These are phyloP conservation scores for Leccinum aurantiacum DNA, from an alignment of 768 basidiomycete species.

Conservation along the genomic window DNA sequence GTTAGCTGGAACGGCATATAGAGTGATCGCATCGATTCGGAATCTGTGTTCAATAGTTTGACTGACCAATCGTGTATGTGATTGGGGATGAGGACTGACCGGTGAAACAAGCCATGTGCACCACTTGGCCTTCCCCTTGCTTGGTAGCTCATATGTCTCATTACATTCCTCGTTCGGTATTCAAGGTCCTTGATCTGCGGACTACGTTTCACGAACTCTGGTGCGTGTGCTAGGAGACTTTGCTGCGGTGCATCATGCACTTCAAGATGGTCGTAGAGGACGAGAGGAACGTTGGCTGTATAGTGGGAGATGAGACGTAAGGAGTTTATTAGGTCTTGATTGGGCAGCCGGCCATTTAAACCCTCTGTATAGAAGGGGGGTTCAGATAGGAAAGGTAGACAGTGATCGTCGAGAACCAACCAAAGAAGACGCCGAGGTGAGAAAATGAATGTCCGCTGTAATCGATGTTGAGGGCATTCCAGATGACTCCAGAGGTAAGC, in stretches of 20 bases:
- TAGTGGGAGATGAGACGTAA: constrained; percentile 68
- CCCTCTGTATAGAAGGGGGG: constrained; percentile 61
- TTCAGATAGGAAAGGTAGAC: constrained; percentile 6
- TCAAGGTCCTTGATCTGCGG: constrained; percentile 50
- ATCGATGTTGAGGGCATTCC: constrained; percentile 93
- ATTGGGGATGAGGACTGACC: constrained; percentile 44
- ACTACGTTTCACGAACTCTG: constrained; percentile 42
- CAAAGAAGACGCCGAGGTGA: constrained; percentile 92
- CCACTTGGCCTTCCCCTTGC: constrained; percentile 81
- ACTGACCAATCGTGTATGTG: not conserved
- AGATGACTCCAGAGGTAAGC: constrained; percentile 82
- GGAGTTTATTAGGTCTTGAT: constrained; percentile 92
- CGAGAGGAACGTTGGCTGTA: constrained; percentile 73
- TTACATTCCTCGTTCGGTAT: constrained; percentile 63
- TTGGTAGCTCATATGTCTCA: constrained; percentile 71
- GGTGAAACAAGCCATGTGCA: constrained; percentile 87
- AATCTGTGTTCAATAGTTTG: constrained; percentile 51
- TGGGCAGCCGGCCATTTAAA: constrained; percentile 90
- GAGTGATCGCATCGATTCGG: constrained; percentile 90
- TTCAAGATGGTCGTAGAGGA: constrained; percentile 78
- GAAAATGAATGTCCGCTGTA: constrained; percentile 97
- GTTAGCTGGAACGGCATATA: constrained; percentile 82
- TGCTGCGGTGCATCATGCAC: constrained; percentile 39
- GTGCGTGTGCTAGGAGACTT: constrained; percentile 45
- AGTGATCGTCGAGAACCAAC: constrained; percentile 42